Evolutionary conservation across 1,139 yeast species (phyloP), one percentile per base, ranked within the genome.

Genomic region (Blastobotrys illinoisensis): DNA sequence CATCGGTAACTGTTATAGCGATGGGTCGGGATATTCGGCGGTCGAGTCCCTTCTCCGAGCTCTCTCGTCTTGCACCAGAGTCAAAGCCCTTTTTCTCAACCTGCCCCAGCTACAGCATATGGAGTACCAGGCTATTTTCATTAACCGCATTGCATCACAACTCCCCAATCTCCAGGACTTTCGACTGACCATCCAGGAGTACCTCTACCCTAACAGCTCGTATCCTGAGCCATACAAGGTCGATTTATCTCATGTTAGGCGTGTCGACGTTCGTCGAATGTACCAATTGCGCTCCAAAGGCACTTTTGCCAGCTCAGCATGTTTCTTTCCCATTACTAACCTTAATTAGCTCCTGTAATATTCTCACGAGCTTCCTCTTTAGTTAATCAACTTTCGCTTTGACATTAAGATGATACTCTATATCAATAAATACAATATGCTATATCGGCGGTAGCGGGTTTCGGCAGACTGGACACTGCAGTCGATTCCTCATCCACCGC

Each of bases 391-490:
- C 32, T 9, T n/a, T n/a, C n/a, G n/a, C n/a, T n/a, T 21, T 21
- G 4, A 21, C 23, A 21, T 4, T 20, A 2, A 44, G 9, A 44
- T 6, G 24, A 18, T 19, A 16, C 5, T 19, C 21, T 20, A 44
- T 19, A 44, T 44, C 11, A 44, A 44, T 19, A 44, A 44, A 44
- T 18, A 44, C 46, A 44, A 47, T 32, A 46, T 23, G 3, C 56
- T 59, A 67, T 40, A 67, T 61, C 1, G 97, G 97, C 1, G 97
- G 97, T 49, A 91, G 74, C 23, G 89, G 82, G 58, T 83, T 83
- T 64, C 98, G 79, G 70, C 98, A 91, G 2, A 90, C 95, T 0
- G 98, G 98, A 71, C 98, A 91, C 65, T 90, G 97, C 52, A 91
- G 71, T 64, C 91, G 87, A 64, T 89, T 86, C 69, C 86, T 81